These are phyloP conservation scores for Yamadazyma diospyri DNA, from an alignment of 1,139 yeast genomes.

Conservation along the genomic window DNA sequence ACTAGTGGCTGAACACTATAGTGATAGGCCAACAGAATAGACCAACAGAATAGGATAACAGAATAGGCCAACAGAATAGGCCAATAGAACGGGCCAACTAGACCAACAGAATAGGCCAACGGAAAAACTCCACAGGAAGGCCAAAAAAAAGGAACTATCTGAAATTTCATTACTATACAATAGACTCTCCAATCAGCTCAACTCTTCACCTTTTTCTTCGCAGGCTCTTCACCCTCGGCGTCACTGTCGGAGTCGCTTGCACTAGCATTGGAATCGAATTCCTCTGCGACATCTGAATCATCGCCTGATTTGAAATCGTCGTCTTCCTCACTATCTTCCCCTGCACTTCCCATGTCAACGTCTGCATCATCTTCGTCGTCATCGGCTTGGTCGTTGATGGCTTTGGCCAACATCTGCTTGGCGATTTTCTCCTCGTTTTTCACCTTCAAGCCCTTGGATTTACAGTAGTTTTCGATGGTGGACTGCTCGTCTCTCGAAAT, in stretches of 20 bases:
- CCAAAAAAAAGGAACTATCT: no score
- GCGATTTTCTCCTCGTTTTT: constrained; percentile 90
- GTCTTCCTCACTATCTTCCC: constrained; percentile 67
- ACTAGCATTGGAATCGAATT: constrained; percentile 72
- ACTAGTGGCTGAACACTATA: no score
- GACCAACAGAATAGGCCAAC: no score
- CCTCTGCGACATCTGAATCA: constrained; percentile 79
- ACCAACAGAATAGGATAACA: no score
- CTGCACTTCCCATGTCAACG: constrained; percentile 74
- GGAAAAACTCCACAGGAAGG: no score
- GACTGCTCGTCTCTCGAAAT: constrained; percentile 89
- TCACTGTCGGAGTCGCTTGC: constrained; percentile 23
- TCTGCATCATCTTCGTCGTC: constrained; percentile 62
- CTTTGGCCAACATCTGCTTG: constrained; percentile 73
- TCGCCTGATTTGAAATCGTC: constrained; percentile 65
- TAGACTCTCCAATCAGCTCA: no score
- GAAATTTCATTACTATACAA: no score
- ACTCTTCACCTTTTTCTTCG: constrained; percentile 44
- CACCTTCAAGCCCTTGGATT: constrained; percentile 72
- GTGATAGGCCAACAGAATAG: no score
- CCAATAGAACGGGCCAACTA: no score
- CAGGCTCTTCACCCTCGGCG: constrained; percentile 31
- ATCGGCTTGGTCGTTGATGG: constrained; percentile 66
- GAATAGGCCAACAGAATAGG: no score
- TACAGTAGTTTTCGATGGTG: constrained; percentile 69